phyloP scores from a whole-genome alignment of 2,329 filamentous ascomycete species.

The Talaromyces marneffei region DNA sequence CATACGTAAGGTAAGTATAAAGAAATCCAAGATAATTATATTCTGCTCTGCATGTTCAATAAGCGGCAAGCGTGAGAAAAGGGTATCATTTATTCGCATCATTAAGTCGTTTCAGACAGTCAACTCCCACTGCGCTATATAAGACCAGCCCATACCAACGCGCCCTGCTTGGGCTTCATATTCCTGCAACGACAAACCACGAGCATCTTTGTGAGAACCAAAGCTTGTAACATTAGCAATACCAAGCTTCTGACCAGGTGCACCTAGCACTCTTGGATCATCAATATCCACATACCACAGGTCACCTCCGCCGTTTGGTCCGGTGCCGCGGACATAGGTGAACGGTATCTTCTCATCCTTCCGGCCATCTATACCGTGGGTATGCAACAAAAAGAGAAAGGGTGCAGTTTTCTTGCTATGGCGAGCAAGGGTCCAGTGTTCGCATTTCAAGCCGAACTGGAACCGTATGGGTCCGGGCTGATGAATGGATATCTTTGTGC shows the following conservation, averaged over 20 bases:
- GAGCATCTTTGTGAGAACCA: constrained; percentile 45
- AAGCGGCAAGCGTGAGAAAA: background rate
- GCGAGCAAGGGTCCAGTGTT: constrained; percentile 69
- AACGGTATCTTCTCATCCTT: constrained; percentile 65
- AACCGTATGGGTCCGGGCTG: constrained; percentile 62
- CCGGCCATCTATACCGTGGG: constrained; percentile 61
- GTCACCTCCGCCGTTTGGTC: constrained; percentile 59
- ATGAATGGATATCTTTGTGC: constrained; percentile 56
- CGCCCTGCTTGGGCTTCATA: constrained; percentile 45
- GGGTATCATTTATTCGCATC: constrained; percentile 5
- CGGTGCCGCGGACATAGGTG: constrained; percentile 42
- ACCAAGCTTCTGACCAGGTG: constrained; percentile 61
- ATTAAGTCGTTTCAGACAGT: constrained; percentile 22
- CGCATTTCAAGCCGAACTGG: constrained; percentile 71
- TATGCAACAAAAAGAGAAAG: constrained; percentile 63
- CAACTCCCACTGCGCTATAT: constrained; percentile 52
- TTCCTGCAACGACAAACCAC: constrained; percentile 47
- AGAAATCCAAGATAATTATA: background rate
- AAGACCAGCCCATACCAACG: constrained; percentile 46
- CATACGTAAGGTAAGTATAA: background rate
- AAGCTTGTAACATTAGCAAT: constrained; percentile 57
- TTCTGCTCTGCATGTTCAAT: background rate
- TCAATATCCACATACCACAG: constrained; percentile 76
- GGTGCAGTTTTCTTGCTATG: constrained; percentile 60
- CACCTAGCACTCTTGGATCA: constrained; percentile 57